Percentiles rank a stretch among this genome's conserved stretches.
These are phyloP conservation scores for Oryza punctata DNA, from an alignment of 176 grass and related monocot species.

Conservation along the genomic window DNA sequence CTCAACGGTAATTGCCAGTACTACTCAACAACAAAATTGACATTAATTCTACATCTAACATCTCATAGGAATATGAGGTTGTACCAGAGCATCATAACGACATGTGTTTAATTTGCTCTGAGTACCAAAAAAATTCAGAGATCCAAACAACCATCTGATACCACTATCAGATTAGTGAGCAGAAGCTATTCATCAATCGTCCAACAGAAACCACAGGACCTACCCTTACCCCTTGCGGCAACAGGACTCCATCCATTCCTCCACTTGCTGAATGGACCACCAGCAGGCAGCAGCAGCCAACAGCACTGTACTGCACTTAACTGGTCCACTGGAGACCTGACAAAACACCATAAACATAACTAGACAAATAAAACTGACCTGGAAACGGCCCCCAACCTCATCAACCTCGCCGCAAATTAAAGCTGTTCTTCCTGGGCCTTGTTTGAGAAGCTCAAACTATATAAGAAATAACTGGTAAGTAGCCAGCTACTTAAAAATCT, in stretches of 20 bases:
- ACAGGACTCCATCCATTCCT: neutral
- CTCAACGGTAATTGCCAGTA: too few relatives aligned
- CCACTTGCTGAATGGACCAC: neutral
- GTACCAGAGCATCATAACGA: neutral
- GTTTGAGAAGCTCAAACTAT: too few relatives aligned
- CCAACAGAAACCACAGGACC: neutral
- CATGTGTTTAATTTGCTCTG: neutral
- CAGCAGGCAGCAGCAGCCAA: neutral
- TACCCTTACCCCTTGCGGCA: neutral
- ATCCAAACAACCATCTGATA: neutral
- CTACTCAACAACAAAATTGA: too few relatives aligned
- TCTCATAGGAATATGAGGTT: neutral
- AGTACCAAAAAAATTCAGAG: neutral
- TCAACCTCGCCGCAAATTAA: neutral
- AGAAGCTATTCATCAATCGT: neutral
- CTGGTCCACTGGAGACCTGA: conserved; percentile 5
- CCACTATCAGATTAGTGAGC: neutral
- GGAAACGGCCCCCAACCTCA: neutral
- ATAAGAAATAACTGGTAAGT: too few relatives aligned
- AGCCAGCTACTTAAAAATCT: too few relatives aligned
- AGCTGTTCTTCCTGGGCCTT: too few relatives aligned
- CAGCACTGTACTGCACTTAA: neutral
- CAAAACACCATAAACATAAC: neutral
- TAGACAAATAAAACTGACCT: conserved; percentile 10
- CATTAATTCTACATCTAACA: too few relatives aligned